Conservation (phyloP, 2,329 filamentous ascomycete genomes). For the Chalaropsis thielavioides region DNA sequence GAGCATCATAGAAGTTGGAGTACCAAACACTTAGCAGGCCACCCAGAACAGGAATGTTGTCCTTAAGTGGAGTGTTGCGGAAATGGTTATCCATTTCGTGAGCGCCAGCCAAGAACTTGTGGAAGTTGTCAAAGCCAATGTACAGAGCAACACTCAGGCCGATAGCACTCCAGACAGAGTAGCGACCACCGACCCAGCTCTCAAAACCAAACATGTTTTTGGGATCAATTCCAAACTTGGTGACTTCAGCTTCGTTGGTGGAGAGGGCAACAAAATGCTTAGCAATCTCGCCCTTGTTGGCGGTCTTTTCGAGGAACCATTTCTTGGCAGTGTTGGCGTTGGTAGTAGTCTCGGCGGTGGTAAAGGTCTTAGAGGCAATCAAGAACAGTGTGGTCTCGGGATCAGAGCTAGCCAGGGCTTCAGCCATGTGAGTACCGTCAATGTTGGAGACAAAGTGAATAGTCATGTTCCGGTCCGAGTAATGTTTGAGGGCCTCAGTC, state of each 20-base stretch:
- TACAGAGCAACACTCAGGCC: slow-evolving; percentile 88
- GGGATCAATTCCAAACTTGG: slow-evolving; percentile 95
- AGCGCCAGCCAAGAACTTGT: slow-evolving; percentile 84
- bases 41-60: slow-evolving; percentile 89
- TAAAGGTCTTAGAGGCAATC: slow-evolving; percentile 98
- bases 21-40: slow-evolving; percentile 97
- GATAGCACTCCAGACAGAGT: slow-evolving; percentile 98
- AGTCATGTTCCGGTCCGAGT: slow-evolving; percentile 71
- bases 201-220: slow-evolving; percentile 99
- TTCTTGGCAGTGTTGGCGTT: slow-evolving; percentile 95
- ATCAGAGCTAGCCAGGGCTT: slow-evolving; percentile 76
- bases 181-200: slow-evolving; percentile 95
- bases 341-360: slow-evolving; percentile 89
- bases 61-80: slow-evolving; percentile 70
- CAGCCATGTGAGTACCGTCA: slow-evolving; percentile 92
- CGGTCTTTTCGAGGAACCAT: slow-evolving; percentile 82
- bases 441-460: slow-evolving; percentile 99
- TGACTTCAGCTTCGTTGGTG: slow-evolving; percentile 87
- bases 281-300: slow-evolving; percentile 69
- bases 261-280: slow-evolving; percentile 99
- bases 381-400: slow-evolving; percentile 98
- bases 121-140: slow-evolving; percentile 95
- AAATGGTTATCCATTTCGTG: slow-evolving; percentile 99
- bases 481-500: slow-evolving; percentile 90
- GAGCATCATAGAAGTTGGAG: slow-evolving; percentile 94